Base-by-base conservation (phyloP, 225 moss, liverwort and hornwort species). In the Bryoerythrophyllum caledonicum region DNA sequence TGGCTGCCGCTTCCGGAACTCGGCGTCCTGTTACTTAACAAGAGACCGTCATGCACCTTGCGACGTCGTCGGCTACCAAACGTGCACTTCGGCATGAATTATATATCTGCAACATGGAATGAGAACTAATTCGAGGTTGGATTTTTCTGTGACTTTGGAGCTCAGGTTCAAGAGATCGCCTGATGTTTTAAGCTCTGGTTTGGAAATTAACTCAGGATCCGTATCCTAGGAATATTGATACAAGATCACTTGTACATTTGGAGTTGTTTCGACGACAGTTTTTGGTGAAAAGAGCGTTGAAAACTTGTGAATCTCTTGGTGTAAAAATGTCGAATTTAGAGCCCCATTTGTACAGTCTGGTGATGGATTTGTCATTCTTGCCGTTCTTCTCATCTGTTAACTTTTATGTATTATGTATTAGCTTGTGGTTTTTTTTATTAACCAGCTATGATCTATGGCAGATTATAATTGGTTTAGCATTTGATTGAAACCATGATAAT, bases 71-170 rank as follows among this genome's bases (percentile, higher is more conserved):
- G 49, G 1, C 17, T 25, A 27, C 26, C 26, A 27, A 46, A 66
- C 85, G 81, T 90, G 90, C 19, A 89, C 56, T 63, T 91, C 91
- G 38, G 85, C 92, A 27, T 85, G 79, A 82, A 93, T n/a, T n/a
- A n/a, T 94, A 82, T 91, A 91, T 53, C 91, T 93, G 28, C 16
- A 28, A 60, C 7, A 30, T 60, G 16, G 15, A 30, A 15, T 60
- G 58, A 60, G 28, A 30, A 23, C 25, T 21, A 12, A n/a, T 10
- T 24, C 25, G 56, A 24, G 25, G 56, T 2, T 10, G 56, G 56
- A 24, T 6, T 56, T 56, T 23, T 25, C 25, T 25, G 49, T 24
- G 25, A 3, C 9, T 3, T 15, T 60, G 17, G 17, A 17, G 30
- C n/a, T n/a, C 14, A 27, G 6, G 27, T 13, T 58, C 27, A 27